Evolutionary conservation across 2,329 filamentous ascomycete species (phyloP), one percentile per base, ranked within the genome.

Genomic region (Emmonsiellopsis sp.): DNA sequence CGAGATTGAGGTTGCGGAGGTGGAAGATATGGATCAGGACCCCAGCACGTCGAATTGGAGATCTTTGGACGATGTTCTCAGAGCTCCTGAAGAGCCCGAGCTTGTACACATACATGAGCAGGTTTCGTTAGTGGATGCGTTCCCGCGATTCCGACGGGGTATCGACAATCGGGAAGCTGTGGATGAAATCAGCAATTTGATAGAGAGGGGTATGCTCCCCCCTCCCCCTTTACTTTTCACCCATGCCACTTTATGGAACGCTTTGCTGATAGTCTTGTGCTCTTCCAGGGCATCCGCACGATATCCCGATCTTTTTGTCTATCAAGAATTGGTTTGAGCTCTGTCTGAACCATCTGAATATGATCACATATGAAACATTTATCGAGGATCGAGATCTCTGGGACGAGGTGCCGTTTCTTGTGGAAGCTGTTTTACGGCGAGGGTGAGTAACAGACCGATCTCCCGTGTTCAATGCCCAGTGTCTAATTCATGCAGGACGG

Each of bases 11-110:
- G 73, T 76, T 13, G 73, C 74, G 7, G 73, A 76, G 43, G 62
- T 70, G 15, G 75, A 78, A 62, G 76, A 77, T 54, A 73, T 74
- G 60, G 72, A 74, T 50, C 71, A 76, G 58, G 73, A 76, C 51
- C 68, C 71, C 2, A 70, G 70, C 32, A 67, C 68, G 16, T 73
- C 73, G 7, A 72, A 63, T 56, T 77, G 74, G 75, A 68, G 64
- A 54, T 62, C 65, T 2, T 55, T 73, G 51, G 68, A 62, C 10
- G 69, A 68, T 35, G 65, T 63, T 10, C 50, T 70, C 45, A 66
- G 64, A 40, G 65, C 68, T 9, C 62, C 62, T 5, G 55, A 57
- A 11, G 59, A 62, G 7, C 59, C 65, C 16, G 67, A 68, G 9
- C 59, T 71, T 16, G 64, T 72, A 30, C 67, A 70, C 59, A 59